Conservation (phyloP, 2,329 filamentous ascomycete species). For the Pseudogymnoascus sp. region DNA sequence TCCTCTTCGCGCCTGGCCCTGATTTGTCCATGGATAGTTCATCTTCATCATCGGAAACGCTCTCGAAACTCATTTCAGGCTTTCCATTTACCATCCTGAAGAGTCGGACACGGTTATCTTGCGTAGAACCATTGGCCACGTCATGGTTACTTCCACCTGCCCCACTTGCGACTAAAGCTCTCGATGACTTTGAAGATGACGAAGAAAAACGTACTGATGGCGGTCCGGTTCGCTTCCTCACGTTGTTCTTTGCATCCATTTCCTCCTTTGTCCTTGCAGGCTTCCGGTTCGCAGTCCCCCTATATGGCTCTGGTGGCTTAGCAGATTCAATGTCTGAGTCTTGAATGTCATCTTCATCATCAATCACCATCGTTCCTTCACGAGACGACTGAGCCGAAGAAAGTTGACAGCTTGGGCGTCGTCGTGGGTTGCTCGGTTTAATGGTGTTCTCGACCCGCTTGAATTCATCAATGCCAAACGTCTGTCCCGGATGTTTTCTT, state of each 20-base stretch:
- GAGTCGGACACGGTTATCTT: not conserved
- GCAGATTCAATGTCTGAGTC: not conserved
- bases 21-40: not conserved
- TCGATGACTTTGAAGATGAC: not conserved
- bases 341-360: not conserved
- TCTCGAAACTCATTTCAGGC: not conserved
- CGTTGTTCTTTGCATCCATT: not conserved
- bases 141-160: not conserved
- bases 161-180: not conserved
- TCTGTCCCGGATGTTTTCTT: not conserved
- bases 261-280: not conserved
- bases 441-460: not conserved
- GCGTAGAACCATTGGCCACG: not conserved
- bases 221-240: not conserved
- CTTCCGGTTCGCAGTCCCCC: not conserved
- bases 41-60: conserved; percentile 3
- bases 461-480: not conserved
- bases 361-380: not conserved
- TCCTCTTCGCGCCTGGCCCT: not conserved
- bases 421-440: not conserved
- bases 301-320: not conserved
- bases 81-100: not conserved
- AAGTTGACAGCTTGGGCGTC: not conserved
- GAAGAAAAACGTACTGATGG: not conserved
- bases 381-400: not conserved